Conservation (phyloP, 495 filamentous ascomycete species). For the Hypoxylon rickii region DNA sequence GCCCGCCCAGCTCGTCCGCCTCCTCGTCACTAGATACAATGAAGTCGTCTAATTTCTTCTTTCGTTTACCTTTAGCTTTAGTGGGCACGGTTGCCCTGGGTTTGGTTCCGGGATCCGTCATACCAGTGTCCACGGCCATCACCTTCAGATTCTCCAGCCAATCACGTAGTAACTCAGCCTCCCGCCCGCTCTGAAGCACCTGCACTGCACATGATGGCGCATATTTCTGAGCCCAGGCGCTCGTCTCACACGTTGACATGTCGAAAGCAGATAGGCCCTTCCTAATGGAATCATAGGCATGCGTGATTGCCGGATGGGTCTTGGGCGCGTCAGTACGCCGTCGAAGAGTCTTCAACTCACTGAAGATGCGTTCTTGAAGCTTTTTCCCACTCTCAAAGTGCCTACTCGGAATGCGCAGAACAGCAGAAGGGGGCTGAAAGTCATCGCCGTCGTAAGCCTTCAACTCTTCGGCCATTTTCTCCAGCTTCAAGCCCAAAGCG, state of each 20-base stretch:
- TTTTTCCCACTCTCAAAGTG: slow-evolving; percentile 55
- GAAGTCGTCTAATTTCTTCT: slow-evolving; percentile 82
- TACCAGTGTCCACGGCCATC: slow-evolving; percentile 69
- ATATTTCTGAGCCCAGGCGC: slow-evolving; percentile 86
- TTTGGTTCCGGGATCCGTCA: slow-evolving; percentile 50
- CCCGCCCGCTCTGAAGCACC: slow-evolving; percentile 76
- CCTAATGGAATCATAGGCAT: slow-evolving; percentile 63
- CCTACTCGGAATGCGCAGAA: slow-evolving; percentile 53
- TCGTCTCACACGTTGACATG: slow-evolving; percentile 69
- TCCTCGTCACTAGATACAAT: slow-evolving; percentile 86
- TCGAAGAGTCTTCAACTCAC: slow-evolving; percentile 37
- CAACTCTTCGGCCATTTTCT: slow-evolving; percentile 37
- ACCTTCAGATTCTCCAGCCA: slow-evolving; percentile 84
- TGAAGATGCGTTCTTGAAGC: slow-evolving; percentile 47
- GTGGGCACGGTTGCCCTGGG: slow-evolving; percentile 46
- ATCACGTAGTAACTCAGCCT: slow-evolving; percentile 72
- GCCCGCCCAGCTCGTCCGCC: slow-evolving; percentile 70
- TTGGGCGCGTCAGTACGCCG: slow-evolving; percentile 22
- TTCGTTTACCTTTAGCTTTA: slow-evolving; percentile 69
- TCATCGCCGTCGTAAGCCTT: slow-evolving; percentile 44
- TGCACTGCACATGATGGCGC: slow-evolving; percentile 69
- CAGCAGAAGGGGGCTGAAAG: slow-evolving; percentile 42
- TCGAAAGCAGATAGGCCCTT: slow-evolving; percentile 79
- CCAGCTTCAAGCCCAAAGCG: slow-evolving; percentile 14
- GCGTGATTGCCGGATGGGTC: slow-evolving; percentile 62